Percentiles rank a stretch among this genome's conserved stretches.
phyloP scores from a whole-genome alignment of 768 basidiomycete genomes.

The Favolaschia claudopus region DNA sequence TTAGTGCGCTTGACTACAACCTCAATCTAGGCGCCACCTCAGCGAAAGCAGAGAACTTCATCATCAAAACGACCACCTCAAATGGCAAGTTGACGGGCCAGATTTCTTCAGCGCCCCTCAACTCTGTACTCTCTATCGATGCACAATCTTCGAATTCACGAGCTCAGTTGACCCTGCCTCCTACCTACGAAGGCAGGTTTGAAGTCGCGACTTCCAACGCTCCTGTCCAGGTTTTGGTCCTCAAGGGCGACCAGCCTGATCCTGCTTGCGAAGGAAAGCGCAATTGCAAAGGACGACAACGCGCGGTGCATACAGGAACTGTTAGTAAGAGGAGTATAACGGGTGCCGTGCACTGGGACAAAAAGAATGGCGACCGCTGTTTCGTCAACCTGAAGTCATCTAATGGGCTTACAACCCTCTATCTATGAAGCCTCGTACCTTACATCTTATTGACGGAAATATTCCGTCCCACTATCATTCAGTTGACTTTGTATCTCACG shows the following conservation, averaged over 20 bases:
- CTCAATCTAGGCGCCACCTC: slow-evolving; percentile 41
- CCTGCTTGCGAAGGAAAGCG: not conserved
- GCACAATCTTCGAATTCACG: slow-evolving; percentile 38
- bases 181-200: slow-evolving; percentile 52
- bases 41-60: slow-evolving; percentile 39
- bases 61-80: slow-evolving; percentile 36
- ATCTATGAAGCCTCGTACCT: no score
- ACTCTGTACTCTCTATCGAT: slow-evolving; percentile 40
- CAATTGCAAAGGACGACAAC: slow-evolving; percentile 35
- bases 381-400: slow-evolving; percentile 10
- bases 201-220: slow-evolving; percentile 36
- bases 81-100: slow-evolving; percentile 38
- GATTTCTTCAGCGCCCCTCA: slow-evolving; percentile 41
- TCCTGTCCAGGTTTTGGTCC: slow-evolving; percentile 22
- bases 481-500: not conserved
- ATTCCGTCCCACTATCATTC: slow-evolving; percentile 15
- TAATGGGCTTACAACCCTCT: slow-evolving; percentile 1
- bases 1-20: slow-evolving; percentile 41
- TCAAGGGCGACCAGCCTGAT: slow-evolving; percentile 40
- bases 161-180: slow-evolving; percentile 37
- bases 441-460: not conserved
- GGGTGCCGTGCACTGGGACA: slow-evolving; percentile 24
- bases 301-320: slow-evolving; percentile 27
- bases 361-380: slow-evolving; percentile 12
- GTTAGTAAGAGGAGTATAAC: not conserved